These are phyloP conservation scores for Gossypium aridum DNA, from an alignment of 441 rosid species.

Conservation along the genomic window DNA sequence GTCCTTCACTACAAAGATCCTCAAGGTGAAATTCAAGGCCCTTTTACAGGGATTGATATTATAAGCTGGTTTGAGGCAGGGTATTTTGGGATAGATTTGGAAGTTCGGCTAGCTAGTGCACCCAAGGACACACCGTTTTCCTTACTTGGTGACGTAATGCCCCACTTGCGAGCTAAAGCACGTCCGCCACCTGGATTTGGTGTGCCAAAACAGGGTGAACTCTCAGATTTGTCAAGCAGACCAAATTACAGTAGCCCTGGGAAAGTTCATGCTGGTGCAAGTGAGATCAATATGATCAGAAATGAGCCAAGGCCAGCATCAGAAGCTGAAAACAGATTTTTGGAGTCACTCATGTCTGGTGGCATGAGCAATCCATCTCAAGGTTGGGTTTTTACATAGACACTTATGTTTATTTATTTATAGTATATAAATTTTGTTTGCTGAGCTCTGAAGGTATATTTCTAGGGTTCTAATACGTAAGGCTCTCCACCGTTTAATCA, in stretches of 20 bases:
- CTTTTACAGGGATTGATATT: constrained; percentile 83
- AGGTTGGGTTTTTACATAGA: constrained; percentile 41
- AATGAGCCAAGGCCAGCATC: constrained; percentile 54
- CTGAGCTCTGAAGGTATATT: background rate
- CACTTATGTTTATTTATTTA: background rate
- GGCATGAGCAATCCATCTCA: constrained; percentile 46
- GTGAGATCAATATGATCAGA: constrained; percentile 46
- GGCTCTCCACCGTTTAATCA: background rate
- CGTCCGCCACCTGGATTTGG: constrained; percentile 97
- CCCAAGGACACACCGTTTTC: constrained; percentile 69
- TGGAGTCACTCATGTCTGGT: constrained; percentile 89
- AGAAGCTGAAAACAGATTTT: constrained; percentile 87
- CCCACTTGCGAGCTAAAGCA: constrained; percentile 92
- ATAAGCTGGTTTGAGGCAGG: constrained; percentile 99
- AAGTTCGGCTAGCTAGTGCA: constrained; percentile 64
- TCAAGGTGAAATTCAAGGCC: constrained; percentile 95
- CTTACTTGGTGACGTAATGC: constrained; percentile 95
- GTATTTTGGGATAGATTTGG: constrained; percentile 93
- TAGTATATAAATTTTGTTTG: background rate
- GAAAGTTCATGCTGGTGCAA: constrained; percentile 37
- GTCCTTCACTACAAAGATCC: constrained; percentile 85
- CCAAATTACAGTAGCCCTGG: constrained; percentile 48
- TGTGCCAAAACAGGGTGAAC: constrained; percentile 58
- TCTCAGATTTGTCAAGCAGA: constrained; percentile 41
- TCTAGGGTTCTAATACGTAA: background rate